These are phyloP conservation scores for Flaveria sonorensis DNA, from an alignment of 129 eudicot species.

Conservation along the genomic window DNA sequence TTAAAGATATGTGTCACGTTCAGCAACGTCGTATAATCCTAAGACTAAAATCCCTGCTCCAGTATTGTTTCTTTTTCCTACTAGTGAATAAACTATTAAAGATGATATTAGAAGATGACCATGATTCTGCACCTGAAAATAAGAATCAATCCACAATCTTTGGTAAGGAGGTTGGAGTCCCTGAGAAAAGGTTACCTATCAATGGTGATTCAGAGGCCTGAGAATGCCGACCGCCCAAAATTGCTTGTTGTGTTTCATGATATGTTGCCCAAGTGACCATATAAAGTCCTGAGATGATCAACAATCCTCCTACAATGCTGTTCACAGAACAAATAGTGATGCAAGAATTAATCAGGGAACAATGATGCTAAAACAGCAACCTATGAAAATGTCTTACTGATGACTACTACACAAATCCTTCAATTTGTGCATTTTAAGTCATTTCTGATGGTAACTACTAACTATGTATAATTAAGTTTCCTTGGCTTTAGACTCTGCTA, in stretches of 20 bases:
- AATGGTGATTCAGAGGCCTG: constrained; percentile 57
- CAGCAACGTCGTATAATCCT: constrained; percentile 29
- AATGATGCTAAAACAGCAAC: no score
- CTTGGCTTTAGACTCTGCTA: no score
- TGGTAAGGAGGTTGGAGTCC: constrained; percentile 54
- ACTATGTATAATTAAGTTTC: no score
- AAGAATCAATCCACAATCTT: constrained; percentile 63
- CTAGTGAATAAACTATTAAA: background rate
- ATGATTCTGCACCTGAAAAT: constrained; percentile 6
- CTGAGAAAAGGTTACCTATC: constrained; percentile 64
- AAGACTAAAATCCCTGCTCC: constrained; percentile 19
- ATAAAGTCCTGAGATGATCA: constrained; percentile 85
- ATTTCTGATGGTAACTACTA: no score
- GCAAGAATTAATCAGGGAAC: background rate
- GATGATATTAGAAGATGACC: background rate
- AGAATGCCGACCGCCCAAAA: constrained; percentile 44
- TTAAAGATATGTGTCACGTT: constrained; percentile 23
- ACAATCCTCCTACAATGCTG: constrained; percentile 85
- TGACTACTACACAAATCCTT: no score
- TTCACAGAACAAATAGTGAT: constrained; percentile 9
- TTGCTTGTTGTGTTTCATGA: constrained; percentile 64
- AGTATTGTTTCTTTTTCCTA: background rate
- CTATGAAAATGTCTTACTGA: no score
- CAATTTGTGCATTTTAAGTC: no score
- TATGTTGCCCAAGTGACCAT: constrained; percentile 95